Evolutionary conservation across 192 early-diverging fungal species (phyloP), one percentile per base, ranked within the genome.

Genomic region (Umbelopsis vinacea): DNA sequence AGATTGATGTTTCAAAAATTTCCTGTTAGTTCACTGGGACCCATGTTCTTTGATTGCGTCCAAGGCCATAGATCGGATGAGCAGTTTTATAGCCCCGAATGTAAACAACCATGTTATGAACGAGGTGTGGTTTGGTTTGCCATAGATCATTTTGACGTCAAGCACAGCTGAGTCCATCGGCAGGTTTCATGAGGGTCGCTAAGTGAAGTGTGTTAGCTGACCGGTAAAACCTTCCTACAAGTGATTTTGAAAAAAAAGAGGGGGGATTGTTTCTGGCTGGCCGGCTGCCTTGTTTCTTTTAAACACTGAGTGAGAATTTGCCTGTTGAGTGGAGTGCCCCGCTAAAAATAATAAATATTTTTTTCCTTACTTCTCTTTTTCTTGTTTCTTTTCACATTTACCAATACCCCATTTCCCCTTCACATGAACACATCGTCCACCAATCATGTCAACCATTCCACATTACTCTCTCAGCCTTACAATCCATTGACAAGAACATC

Each of bases 371-470:
- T 43, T 50, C 7, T 50, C n/a, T 50, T 50, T 50, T 50, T 50
- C 15, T n/a, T 48, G 5, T 4, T 48, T 48, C 6, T 19, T 50
- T 50, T 50, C 48, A n/a, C n/a, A 50, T 50, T 50, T 50, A 50
- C 48, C 48, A 50, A 50, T 50, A 50, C 48, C 48, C 48, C 48
- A 50, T 50, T 50, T 50, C 57, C 33, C 33, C 57, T 63, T 63
- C 57, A 63, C 57, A 63, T 63, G 57, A 63, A 63, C 33, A 63
- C 57, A 63, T 63, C 57, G 26, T 63, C 57, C 57, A 35, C 57
- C 12, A 63, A 63, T 63, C 57, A 63, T 63, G 57, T 63, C 57
- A 63, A 22, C 57, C 57, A 63, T 33, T 63, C 57, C 23, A 19
- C 57, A 19, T 17, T 63, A 29, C 33, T 63, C 12, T 63, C 57